phyloP scores from a whole-genome alignment of 352 stramenopile genomes.

The Phytophthora hibernalis region DNA sequence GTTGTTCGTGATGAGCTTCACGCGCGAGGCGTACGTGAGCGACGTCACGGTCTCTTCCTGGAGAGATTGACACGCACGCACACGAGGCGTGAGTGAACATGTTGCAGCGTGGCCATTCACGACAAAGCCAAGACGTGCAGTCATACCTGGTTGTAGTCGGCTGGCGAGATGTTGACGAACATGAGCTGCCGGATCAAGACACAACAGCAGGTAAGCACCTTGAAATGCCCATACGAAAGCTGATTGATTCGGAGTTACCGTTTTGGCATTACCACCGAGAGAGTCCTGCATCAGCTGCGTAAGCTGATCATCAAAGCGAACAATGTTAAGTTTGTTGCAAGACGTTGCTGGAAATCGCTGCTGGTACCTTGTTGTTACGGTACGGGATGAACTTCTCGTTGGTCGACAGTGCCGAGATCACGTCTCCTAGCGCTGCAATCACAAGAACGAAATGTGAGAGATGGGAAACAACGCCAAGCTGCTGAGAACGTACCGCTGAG shows the following conservation, averaged over 20 bases:
- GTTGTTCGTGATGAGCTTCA: conserved; percentile 91
- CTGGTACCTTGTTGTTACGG: conserved; percentile 90
- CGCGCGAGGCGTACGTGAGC: conserved; percentile 81
- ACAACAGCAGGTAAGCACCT: neutral
- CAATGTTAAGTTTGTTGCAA: neutral
- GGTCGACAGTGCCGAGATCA: conserved; percentile 91
- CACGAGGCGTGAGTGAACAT: too few species aligned
- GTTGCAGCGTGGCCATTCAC: conserved; percentile 11
- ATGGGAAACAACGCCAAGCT: neutral
- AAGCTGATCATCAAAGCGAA: conserved; percentile 48
- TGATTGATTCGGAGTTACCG: conserved; percentile 48
- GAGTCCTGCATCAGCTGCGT: conserved; percentile 95
- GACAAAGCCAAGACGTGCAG: conserved; percentile 27
- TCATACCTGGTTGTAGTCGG: conserved; percentile 87
- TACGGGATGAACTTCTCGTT: conserved; percentile 95
- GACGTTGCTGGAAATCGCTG: neutral
- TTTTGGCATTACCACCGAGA: conserved; percentile 94
- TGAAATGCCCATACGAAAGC: neutral
- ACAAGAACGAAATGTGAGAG: conserved; percentile 1
- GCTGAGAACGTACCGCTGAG: conserved; percentile 62
- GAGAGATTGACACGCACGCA: neutral
- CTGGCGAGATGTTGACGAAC: conserved; percentile 92
- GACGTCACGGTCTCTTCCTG: conserved; percentile 88
- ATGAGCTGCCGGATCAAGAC: conserved; percentile 65
- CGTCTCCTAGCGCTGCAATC: conserved; percentile 83